Conservation (phyloP, 176 grass and related monocot genomes). For the Alloteropsis semialata region DNA sequence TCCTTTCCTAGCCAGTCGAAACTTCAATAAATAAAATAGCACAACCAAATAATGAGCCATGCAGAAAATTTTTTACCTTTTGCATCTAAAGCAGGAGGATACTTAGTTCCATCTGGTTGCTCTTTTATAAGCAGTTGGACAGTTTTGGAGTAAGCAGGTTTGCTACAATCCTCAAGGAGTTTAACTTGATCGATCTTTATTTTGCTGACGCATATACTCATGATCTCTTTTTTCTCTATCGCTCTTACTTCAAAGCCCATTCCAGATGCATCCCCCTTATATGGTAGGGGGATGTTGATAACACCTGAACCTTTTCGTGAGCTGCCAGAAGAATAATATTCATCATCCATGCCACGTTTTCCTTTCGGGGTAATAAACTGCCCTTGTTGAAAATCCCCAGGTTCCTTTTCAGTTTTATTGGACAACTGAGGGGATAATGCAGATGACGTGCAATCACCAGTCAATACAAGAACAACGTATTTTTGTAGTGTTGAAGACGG, state of each 20-base stretch:
- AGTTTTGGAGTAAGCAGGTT: slow-evolving; percentile 66
- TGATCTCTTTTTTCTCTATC: slow-evolving; percentile 79
- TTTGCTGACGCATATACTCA: slow-evolving; percentile 79
- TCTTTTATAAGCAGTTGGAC: slow-evolving; percentile 77
- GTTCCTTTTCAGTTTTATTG: slow-evolving; percentile 52
- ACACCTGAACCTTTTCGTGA: slow-evolving; percentile 66
- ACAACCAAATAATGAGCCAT: neutral
- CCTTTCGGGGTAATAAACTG: slow-evolving; percentile 84
- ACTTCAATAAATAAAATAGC: slow-evolving; percentile 8
- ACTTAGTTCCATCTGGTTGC: slow-evolving; percentile 59
- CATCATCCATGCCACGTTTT: slow-evolving; percentile 87
- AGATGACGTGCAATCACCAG: slow-evolving; percentile 58
- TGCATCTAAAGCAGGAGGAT: slow-evolving; percentile 77
- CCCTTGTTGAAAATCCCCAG: slow-evolving; percentile 60
- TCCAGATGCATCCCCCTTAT: slow-evolving; percentile 62
- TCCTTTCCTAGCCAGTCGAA: neutral
- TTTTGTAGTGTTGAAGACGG: slow-evolving; percentile 57
- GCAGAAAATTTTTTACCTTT: slow-evolving; percentile 57
- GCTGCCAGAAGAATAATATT: slow-evolving; percentile 70
- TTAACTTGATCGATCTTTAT: slow-evolving; percentile 95
- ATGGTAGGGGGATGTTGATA: slow-evolving; percentile 76
- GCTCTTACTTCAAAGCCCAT: slow-evolving; percentile 73
- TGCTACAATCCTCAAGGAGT: slow-evolving; percentile 78
- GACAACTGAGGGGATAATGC: slow-evolving; percentile 22
- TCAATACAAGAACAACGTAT: slow-evolving; percentile 81